Evolutionary conservation across 192 early-diverging fungal species (phyloP).

Genomic region (Dimargaris xerosporica): DNA sequence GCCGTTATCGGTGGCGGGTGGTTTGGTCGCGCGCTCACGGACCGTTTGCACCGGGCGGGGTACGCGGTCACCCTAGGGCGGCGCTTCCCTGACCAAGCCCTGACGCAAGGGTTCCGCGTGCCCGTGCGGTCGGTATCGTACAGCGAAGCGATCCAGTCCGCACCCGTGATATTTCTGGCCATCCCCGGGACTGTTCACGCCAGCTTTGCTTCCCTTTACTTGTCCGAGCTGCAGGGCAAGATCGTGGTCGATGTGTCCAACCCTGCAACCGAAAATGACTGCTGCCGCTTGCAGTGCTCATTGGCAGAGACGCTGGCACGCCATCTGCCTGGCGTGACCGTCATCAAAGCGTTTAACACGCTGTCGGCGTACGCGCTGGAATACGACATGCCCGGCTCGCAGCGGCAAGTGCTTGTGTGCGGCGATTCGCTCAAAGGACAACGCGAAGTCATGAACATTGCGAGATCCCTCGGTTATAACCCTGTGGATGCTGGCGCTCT

Average conservation of each 20-base stretch:
- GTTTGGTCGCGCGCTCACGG: constrained; percentile 7
- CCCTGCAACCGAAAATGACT: background rate
- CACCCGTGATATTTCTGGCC: constrained; percentile 1
- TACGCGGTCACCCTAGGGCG: constrained; percentile 6
- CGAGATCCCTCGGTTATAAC: background rate
- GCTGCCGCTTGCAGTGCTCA: background rate
- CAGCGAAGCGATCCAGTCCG: constrained; percentile 5
- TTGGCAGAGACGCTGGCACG: background rate
- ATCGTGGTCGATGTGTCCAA: constrained; percentile 11
- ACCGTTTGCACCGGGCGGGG: background rate
- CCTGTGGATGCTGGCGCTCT: constrained; percentile 7
- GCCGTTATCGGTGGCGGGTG: constrained; percentile 5
- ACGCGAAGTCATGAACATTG: constrained; percentile 11
- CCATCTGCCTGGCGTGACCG: background rate
- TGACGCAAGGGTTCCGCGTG: background rate
- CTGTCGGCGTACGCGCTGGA: constrained; percentile 8
- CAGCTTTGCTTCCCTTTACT: background rate
- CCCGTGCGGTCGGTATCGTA: constrained; percentile 1
- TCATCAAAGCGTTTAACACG: constrained; percentile 10
- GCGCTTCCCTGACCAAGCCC: background rate
- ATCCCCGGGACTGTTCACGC: background rate
- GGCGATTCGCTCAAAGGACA: constrained; percentile 1
- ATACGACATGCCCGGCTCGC: background rate
- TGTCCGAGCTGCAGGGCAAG: background rate
- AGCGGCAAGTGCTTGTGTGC: constrained; percentile 7